Conservation (phyloP, 225 moss, liverwort and hornwort genomes). For the Anthoceros angustus region DNA sequence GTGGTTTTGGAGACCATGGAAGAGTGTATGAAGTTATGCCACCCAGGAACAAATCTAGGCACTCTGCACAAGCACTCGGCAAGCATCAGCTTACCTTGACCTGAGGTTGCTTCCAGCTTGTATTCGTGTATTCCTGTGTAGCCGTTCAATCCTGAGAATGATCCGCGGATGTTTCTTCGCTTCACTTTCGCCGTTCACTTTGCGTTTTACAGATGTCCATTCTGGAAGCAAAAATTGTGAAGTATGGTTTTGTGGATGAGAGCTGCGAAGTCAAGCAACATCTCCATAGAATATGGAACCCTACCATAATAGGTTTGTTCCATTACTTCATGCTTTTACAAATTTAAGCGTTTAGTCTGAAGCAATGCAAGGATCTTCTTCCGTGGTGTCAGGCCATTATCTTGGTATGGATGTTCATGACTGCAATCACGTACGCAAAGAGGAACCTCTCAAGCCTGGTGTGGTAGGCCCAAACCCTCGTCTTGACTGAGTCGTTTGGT, state of each 20-base stretch:
- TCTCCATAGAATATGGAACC: constrained; percentile 49
- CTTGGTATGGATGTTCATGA: constrained; percentile 97
- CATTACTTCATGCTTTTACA: background rate
- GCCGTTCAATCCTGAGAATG: background rate
- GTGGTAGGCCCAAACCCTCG: constrained; percentile 33
- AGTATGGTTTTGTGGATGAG: constrained; percentile 57
- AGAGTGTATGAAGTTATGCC: constrained; percentile 85
- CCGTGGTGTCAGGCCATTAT: constrained; percentile 56
- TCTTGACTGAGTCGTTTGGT: background rate
- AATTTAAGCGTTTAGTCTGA: no score
- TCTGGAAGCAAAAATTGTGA: constrained; percentile 57
- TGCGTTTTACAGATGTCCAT: constrained; percentile 27
- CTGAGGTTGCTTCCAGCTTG: background rate
- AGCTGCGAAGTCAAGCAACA: constrained; percentile 29
- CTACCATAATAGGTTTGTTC: constrained; percentile 62
- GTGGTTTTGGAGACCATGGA: constrained; percentile 70
- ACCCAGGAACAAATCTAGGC: constrained; percentile 58
- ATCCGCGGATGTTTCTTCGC: no score
- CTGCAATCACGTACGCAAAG: constrained; percentile 53
- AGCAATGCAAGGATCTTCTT: no score
- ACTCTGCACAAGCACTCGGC: constrained; percentile 79
- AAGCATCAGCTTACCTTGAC: constrained; percentile 9
- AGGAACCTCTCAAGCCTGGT: constrained; percentile 75
- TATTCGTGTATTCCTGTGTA: background rate
- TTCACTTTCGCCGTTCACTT: no score